phyloP scores from a whole-genome alignment of 1,284 basidiomycete genomes.

The Ustilago lituana region DNA sequence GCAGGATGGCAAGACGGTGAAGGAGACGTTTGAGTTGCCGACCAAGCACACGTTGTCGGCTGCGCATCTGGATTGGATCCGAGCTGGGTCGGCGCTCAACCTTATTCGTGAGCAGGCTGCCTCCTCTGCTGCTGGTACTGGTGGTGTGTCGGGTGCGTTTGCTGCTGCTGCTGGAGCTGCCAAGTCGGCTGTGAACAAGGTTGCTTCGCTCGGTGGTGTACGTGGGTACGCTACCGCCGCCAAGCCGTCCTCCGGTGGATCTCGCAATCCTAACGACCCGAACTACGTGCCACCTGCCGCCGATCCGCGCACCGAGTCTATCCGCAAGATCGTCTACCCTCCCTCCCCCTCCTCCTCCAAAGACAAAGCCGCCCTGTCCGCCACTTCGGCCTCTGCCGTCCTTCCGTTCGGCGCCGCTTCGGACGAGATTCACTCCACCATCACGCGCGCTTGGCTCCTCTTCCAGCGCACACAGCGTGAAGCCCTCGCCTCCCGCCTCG shows the following conservation, averaged over 20 bases:
- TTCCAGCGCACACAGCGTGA: conserved; percentile 80
- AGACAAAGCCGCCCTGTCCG: conserved; percentile 24
- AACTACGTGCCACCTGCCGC: conserved; percentile 57
- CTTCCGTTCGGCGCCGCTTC: conserved; percentile 43
- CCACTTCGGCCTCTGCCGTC: conserved; percentile 36
- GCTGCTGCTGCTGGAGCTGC: conserved; percentile 27
- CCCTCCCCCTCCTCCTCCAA: conserved; percentile 29
- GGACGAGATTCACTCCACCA: conserved; percentile 87
- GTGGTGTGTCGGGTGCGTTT: conserved; percentile 31
- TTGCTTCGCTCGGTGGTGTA: conserved; percentile 34
- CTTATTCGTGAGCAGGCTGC: conserved; percentile 59
- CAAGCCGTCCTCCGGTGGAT: conserved; percentile 23
- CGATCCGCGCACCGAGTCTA: conserved; percentile 54
- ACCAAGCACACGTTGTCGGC: conserved; percentile 61
- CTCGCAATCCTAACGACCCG: conserved; percentile 59
- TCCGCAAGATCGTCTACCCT: conserved; percentile 63
- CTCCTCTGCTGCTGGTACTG: conserved; percentile 6
- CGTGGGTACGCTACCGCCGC: conserved; percentile 57
- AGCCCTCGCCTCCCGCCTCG: conserved; percentile 38
- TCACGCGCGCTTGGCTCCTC: conserved; percentile 89
- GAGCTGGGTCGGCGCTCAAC: conserved; percentile 65
- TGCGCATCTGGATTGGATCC: conserved; percentile 65
- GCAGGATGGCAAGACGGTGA: conserved; percentile 53
- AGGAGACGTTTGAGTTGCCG: conserved; percentile 58
- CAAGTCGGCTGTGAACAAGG: conserved; percentile 26